Evolutionary conservation across 306 rosid species (phyloP).

Genomic region (Mimosa bimucronata): DNA sequence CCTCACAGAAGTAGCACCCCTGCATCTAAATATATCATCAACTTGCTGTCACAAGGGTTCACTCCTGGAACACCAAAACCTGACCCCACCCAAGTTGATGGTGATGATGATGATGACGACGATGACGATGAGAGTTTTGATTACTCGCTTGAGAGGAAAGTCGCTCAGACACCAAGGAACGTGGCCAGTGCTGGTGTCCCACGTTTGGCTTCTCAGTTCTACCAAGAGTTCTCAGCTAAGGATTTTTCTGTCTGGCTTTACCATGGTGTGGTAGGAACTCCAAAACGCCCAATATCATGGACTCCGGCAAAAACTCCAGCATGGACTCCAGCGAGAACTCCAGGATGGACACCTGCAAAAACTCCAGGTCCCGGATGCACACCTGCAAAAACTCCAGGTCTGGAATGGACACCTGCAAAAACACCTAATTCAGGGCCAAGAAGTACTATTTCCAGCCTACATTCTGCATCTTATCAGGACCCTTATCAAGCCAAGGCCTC

Average conservation of each 20-base stretch:
- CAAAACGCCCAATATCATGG: conserved; percentile 74
- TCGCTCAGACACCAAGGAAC: conserved; percentile 55
- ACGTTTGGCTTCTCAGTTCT: conserved; percentile 84
- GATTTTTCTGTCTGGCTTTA: conserved; percentile 83
- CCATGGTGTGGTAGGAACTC: conserved; percentile 77
- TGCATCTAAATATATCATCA: conserved; percentile 58
- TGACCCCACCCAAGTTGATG: conserved; percentile 44
- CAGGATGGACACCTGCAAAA: conserved; percentile 86
- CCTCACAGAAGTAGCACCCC: conserved; percentile 47
- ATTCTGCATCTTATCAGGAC: conserved; percentile 52
- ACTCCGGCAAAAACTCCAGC: conserved; percentile 82
- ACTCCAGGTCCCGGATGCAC: conserved; percentile 60
- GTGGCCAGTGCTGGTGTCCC: conserved; percentile 59
- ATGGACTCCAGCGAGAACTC: conserved; percentile 75
- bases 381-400: conserved; percentile 50
- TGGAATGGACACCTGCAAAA: conserved; percentile 47
- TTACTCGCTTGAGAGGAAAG: conserved; percentile 74
- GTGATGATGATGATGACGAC: conserved; percentile 39
- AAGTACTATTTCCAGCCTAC: conserved; percentile 57
- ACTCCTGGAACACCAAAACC: conserved; percentile 52
- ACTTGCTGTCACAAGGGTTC: conserved; percentile 60
- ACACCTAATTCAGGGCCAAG: conserved; percentile 55
- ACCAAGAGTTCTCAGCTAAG: conserved; percentile 75
- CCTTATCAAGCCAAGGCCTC: conserved; percentile 46
- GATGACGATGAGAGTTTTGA: conserved; percentile 64